Base-by-base conservation (phyloP, 495 filamentous ascomycete species). In the Xylaria intraflava region DNA sequence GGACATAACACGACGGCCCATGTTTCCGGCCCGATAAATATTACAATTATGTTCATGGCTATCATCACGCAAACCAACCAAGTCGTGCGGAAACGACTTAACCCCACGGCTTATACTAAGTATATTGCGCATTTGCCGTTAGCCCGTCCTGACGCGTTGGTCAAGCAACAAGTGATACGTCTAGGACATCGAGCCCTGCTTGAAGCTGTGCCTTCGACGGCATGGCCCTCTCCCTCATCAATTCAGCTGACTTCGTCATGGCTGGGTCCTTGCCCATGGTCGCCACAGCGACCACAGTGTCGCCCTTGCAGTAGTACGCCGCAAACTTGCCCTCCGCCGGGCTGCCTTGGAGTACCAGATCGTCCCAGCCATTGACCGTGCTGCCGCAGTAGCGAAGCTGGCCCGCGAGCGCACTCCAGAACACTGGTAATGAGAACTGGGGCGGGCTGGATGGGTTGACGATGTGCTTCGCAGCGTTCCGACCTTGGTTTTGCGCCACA, bases 371-470 rank as follows among this genome's bases (percentile, higher is more conserved):
- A 48, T 80, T 78, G 49, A 72, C 57, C 0, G 91, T 88, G 69
- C 88, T 90, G 2, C 93, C 93, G 62, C 89, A 93, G 70, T 98
- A 98, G 20, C 93, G 80, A 56, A 98, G 66, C 72, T 98, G 93
- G 1, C 82, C 74, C 12, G 90, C 92, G 9, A 97, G 70, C 2
- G 93, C 94, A 9, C 87, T 92, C 93, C 93, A 98, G 76, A 98
- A 98, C 27, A 98, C 78, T 0, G 93, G 93, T 22, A 90, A 89
- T 71, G 96, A 98, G 2, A 76, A 71, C 55, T 89, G 84, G 0
- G 85, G 77, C 60, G 71, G 73, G 11, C 77, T 60, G 58, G 71
- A 66, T 26, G 83, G 78, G 53, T 84, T 78, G 31, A 79, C 75
- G 51, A 98, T 96, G 54, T 86, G 77, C 49, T 73, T 70, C 4